Base-by-base conservation (phyloP, 2,329 filamentous ascomycete genomes). In the Fusarium sp. region DNA sequence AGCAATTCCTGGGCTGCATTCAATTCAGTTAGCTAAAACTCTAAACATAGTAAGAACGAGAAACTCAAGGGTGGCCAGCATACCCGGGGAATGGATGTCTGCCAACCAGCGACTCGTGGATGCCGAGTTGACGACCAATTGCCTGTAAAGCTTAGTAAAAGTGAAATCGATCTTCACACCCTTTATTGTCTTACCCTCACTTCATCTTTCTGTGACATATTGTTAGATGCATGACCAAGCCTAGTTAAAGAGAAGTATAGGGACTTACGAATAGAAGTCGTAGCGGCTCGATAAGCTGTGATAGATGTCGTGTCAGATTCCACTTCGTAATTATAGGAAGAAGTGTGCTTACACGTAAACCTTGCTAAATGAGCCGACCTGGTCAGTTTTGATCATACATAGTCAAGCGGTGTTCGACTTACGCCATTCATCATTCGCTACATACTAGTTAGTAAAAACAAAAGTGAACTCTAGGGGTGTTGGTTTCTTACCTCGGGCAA, bases 41-140 rank as follows among this genome's bases (percentile, higher is more conserved):
- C 14, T 14, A 15, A 33, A 15, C 6, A 6, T 15, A 6, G 14
- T 7, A 33, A 33, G 7, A 33, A 15, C 14, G 30, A 33, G 30
- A 33, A 33, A 10, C 30, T 15, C 30, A 14, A 15, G 30, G 30
- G 30, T 15, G 30, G 15, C 14, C 14, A 33, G 4, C 30, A 33
- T 33, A 33, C 30, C 92, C 91, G 0, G 90, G 90, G 84, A 93
- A 94, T 23, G 91, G 91, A 75, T 94, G 92, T 32, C 92, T 50
- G 13, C 20, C 25, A 25, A 68, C 40, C 30, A 70, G 64, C 9
- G 62, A 61, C 43, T 68, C 71, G 54, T 78, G 71, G 33, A 80
- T 76, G 6, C 71, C 67, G 5, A 80, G 63, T 45, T 77, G 68
- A 4, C 73, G 71, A 14, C 76, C 76, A 27, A 79, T 62, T 3